phyloP scores from a whole-genome alignment of 192 early-diverging fungal genomes.

The Coemansia sp. region DNA sequence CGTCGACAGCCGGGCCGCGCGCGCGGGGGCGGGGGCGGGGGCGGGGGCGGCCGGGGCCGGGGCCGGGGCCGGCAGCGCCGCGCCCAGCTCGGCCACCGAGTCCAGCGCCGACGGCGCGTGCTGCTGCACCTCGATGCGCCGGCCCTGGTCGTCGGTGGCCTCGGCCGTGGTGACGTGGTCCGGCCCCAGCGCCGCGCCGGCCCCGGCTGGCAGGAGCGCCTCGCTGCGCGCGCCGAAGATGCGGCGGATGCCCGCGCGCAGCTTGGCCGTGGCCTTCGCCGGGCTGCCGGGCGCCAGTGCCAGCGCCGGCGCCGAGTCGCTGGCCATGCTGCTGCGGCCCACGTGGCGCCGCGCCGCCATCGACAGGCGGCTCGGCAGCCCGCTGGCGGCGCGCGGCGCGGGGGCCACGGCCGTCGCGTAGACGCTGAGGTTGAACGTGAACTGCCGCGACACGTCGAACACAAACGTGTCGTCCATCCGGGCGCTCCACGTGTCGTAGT shows the following conservation, averaged over 20 bases:
- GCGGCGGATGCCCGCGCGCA: conserved; percentile 38
- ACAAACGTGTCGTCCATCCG: conserved; percentile 54
- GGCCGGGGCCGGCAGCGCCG: neutral
- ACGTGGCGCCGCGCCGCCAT: conserved; percentile 22
- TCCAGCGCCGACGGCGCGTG: conserved; percentile 13
- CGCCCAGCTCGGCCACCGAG: neutral
- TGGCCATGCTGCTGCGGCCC: conserved; percentile 14
- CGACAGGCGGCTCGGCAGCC: conserved; percentile 25
- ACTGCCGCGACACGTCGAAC: conserved; percentile 49
- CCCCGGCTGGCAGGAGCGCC: too few relatives aligned
- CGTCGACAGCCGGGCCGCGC: conserved; percentile 33
- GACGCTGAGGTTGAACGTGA: conserved; percentile 47
- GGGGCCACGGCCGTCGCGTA: conserved; percentile 23
- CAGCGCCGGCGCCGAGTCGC: conserved; percentile 41
- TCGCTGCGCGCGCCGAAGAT: conserved; percentile 8
- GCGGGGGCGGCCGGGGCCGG: conserved; percentile 19
- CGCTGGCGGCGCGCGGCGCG: conserved; percentile 7
- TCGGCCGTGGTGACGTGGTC: conserved; percentile 17
- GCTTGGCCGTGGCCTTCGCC: conserved; percentile 36
- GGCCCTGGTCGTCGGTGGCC: conserved; percentile 28
- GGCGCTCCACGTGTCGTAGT: conserved; percentile 41
- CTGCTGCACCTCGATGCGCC: conserved; percentile 34
- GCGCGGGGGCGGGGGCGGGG: conserved; percentile 18
- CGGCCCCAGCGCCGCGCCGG: conserved; percentile 11
- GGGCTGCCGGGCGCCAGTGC: conserved; percentile 30